Evolutionary conservation across 495 filamentous ascomycete species (phyloP), one percentile per base, ranked within the genome.

Genomic region (Talaromyces liani): DNA sequence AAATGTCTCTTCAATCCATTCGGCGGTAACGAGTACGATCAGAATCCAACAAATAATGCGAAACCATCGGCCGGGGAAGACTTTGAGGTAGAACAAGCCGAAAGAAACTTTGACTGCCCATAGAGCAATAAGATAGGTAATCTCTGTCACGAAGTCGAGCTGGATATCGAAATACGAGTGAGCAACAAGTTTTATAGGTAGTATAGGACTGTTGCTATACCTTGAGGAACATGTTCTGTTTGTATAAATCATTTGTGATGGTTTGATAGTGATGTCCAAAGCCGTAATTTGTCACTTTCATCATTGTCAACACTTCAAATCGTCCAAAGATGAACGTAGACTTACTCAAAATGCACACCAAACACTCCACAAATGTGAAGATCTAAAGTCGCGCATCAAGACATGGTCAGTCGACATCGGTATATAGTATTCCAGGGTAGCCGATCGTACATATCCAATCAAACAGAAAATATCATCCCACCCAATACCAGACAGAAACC

Each of bases 51-150:
- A 67, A 16, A 31, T 39, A 20, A 65, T 66, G 9, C 68, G 63
- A 25, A 70, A 65, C 16, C 53, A 65, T 6, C 60, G 63, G n/a
- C 66, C 66, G 1, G 66, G 64, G 51, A 68, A 68, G n/a, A 68
- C 61, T 34, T 65, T 36, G 4, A 68, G 64, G 64, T 70, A 70
- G 18, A 70, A 62, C 9, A 70, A 53, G 53, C 65, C 68, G 51
- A 70, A 70, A n/a, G 68, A 70, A 6, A 68, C 57, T 29, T 70
- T 70, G 58, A 70, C 68, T 20, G 68, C 55, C 12, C 68, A 64
- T 12, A 70, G 62, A 22, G 65, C 61, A 41, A 65, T 49, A 45
- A 70, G 58, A 36, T 70, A 70, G 34, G 66, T 45, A 51, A 70
- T 29, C 57, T 63, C 63, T n/a, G 68, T 63, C 36, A 67, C 68